Base-by-base conservation (phyloP, 2,329 filamentous ascomycete species). In the Parastagonospora avenae region DNA sequence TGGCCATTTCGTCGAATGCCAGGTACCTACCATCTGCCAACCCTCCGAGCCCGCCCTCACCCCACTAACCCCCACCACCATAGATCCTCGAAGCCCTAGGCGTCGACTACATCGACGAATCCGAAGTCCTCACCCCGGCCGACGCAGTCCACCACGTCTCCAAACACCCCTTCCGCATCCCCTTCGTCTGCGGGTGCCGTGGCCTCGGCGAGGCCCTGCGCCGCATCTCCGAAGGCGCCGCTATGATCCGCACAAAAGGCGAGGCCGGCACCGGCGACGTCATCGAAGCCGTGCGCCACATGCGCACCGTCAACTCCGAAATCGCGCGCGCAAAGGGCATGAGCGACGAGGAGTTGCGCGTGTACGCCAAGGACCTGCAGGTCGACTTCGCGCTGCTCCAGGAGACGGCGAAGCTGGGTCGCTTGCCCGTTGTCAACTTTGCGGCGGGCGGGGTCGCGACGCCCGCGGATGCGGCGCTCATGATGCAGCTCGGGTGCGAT, bases 361-460 rank as follows among this genome's bases (percentile, higher is more conserved):
- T 87, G 35, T 81, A 92, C 53, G 93, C 93, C 6, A 88, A 92
- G 64, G 88, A 95, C 72, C 82, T 97, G 42, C 89, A 88, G 57
- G 87, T 85, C 48, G 89, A 94, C 50, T 90, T 86, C 51, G 84
- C 85, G 8, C 80, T 99, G 55, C 83, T 99, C 30, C 89, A 87
- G 74, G 86, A 96, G 81, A 93, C 91, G 0, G 93, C 92, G 1
- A 86, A 92, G 80, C 82, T 95, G 59, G 92, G 92, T 37, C 83
- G 94, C 43, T 80, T 99, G 47, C 94, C 94, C 2, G 93, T 97
- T 0, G 94, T 99, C 59, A 97, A 97, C 82, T 97, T 99, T 66
- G 94, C 94, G 0, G 94, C 94, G 3, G 94, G 94, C n/a, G 94
- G 94, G 50, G 90, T 99, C n/a, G 94, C 94, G n/a, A 99, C 94